Evolutionary conservation across 805 yeast species (phyloP), one percentile per base, ranked within the genome.

Genomic region (Candida palmyrensis): DNA sequence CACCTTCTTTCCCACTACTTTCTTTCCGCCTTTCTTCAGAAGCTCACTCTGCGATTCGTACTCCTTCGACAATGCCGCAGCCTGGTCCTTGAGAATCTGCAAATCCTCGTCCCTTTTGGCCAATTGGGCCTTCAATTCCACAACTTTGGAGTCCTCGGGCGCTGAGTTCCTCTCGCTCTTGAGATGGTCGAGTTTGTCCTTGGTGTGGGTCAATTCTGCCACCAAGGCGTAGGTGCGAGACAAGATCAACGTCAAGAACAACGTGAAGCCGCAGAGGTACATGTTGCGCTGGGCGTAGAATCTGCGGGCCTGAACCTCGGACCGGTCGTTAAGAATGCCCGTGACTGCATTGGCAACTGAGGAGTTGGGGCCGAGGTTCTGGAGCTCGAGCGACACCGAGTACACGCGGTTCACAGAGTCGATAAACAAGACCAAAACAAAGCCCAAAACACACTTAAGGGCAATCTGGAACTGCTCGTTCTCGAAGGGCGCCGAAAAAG

Each of bases 271-370:
- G 46, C 96, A 87, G 32, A 92, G 71, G 50, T 92, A 92, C 81
- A 88, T 77, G 68, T 92, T 92, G 66, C 99, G 79, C 66, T 92
- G 98, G 14, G 97, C 87, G 53, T 89, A 89, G 61, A 92, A 92
- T 51, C 88, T 75, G 59, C 96, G 77, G 15, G 96, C 92, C 58
- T 83, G 88, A 36, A 84, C 70, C 51, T 92, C 97, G 14, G 87
- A 65, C 38, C 96, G 71, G 47, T 84, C 90, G 39, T 65, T 66
- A 31, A 66, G 33, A 16, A 62, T 39, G 3, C 55, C 56, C 23
- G 43, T 37, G 26, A 43, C 36, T 25, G 45, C 44, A 14, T 37
- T 46, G 2, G 43, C 26, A 6, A 48, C 46, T 4, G 47, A 41
- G 3, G 32, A 28, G 28, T 24, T 29, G 10, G 27, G 43, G 5